These are phyloP conservation scores for Vairimorpha necatrix DNA, from an alignment of 371 early-diverging fungal species.

Conservation along the genomic window DNA sequence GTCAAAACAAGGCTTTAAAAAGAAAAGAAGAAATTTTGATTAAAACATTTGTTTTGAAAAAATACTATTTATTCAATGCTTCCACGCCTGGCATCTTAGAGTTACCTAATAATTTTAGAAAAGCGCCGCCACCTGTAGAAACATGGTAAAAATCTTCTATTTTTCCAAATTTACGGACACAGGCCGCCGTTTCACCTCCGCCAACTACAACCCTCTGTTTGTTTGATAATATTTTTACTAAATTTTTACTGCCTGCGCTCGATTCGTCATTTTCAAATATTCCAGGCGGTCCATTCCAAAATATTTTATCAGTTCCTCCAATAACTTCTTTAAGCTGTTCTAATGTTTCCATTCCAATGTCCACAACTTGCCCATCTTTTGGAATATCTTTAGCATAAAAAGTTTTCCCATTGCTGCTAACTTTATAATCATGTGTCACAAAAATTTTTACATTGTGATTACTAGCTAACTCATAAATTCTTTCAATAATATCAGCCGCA, in stretches of 20 bases:
- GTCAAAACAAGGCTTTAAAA: too few species aligned
- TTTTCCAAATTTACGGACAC: slow-evolving; percentile 77
- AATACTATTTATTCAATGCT: slow-evolving; percentile 40
- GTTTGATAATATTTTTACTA: slow-evolving; percentile 73
- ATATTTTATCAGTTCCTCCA: slow-evolving; percentile 74
- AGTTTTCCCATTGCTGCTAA: slow-evolving; percentile 72
- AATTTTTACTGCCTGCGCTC: slow-evolving; percentile 75
- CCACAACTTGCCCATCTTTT: slow-evolving; percentile 69
- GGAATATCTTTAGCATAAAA: not conserved
- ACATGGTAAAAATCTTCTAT: slow-evolving; percentile 83
- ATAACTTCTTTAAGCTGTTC: slow-evolving; percentile 71
- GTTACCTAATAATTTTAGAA: slow-evolving; percentile 86
- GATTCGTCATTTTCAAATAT: slow-evolving; percentile 91
- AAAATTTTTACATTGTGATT: slow-evolving; percentile 75
- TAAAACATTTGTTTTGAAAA: too few species aligned
- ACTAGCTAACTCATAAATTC: slow-evolving; percentile 75
- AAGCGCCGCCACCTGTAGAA: slow-evolving; percentile 92
- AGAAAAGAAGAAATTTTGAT: too few species aligned
- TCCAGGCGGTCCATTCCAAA: slow-evolving; percentile 95
- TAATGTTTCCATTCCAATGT: slow-evolving; percentile 78
- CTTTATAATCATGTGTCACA: slow-evolving; percentile 80
- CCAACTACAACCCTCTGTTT: slow-evolving; percentile 74
- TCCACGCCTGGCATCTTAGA: slow-evolving; percentile 65
- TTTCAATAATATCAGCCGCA: slow-evolving; percentile 70
- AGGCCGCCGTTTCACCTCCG: slow-evolving; percentile 95